Percentiles rank a stretch among this genome's conserved stretches.
phyloP scores from a whole-genome alignment of 371 early-diverging fungal genomes.

The Zychaea mexicana region DNA sequence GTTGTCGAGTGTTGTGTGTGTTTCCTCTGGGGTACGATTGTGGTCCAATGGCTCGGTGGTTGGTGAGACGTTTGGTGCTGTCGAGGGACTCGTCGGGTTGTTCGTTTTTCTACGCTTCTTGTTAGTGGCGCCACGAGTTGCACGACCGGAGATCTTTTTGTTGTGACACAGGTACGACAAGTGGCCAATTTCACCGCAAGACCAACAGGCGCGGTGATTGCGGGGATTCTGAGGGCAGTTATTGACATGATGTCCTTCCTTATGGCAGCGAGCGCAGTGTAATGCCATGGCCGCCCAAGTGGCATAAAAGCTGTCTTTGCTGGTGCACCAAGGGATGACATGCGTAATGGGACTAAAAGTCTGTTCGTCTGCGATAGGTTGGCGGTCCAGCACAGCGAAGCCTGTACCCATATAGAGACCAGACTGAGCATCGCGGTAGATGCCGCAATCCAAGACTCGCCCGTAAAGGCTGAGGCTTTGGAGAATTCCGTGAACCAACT shows the following conservation, averaged over 20 bases:
- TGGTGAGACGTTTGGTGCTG: too few species aligned
- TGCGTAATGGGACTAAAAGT: not conserved
- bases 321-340: not conserved
- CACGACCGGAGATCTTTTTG: too few species aligned
- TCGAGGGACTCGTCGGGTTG: too few species aligned
- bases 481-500: not conserved
- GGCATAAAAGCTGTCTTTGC: not conserved
- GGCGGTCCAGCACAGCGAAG: too few species aligned
- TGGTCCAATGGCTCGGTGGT: too few species aligned
- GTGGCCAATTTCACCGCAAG: not conserved
- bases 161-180: not conserved
- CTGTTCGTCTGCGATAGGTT: not conserved
- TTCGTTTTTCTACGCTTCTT: too few species aligned
- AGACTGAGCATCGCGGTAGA: too few species aligned
- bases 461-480: not conserved
- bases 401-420: too few species aligned
- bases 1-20: too few species aligned
- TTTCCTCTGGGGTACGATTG: too few species aligned
- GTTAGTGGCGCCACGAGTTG: too few species aligned
- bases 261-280: not conserved
- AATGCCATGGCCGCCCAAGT: conserved; percentile 5
- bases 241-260: not conserved
- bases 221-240: conserved; percentile 3
- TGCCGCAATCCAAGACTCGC: too few species aligned
- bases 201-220: not conserved